A percentile compares a stretch with the other conserved stretches of the same genome.
phyloP scores from a whole-genome alignment of 163 green algal species.

The Prototheca cutis region DNA sequence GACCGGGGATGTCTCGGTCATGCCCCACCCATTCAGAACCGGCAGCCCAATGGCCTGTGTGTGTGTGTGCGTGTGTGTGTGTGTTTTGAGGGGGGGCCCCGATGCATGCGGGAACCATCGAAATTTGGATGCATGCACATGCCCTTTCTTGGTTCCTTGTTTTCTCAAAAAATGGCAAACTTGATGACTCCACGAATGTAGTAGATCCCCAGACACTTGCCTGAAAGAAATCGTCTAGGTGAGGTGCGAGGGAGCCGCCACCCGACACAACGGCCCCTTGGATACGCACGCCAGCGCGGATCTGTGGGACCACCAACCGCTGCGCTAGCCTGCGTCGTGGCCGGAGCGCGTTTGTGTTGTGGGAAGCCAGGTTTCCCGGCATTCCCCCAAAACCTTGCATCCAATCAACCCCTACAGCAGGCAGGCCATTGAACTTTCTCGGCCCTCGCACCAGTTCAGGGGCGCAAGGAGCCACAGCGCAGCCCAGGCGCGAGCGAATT shows the following conservation, averaged over 20 bases:
- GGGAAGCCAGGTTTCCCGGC: too few relatives aligned
- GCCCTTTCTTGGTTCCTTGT: too few relatives aligned
- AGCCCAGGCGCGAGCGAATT: slow-evolving; percentile 14
- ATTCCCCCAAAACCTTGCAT: too few relatives aligned
- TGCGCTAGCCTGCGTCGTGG: slow-evolving; percentile 20
- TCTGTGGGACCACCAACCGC: slow-evolving; percentile 49
- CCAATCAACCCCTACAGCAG: too few relatives aligned
- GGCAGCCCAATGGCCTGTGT: slow-evolving; percentile 45
- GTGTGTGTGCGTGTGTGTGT: neutral
- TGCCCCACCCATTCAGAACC: slow-evolving; percentile 83
- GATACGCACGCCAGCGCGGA: slow-evolving; percentile 63
- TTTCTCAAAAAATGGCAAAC: too few relatives aligned
- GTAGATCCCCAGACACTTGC: too few relatives aligned
- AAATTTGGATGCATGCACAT: too few relatives aligned
- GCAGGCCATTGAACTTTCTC: too few relatives aligned
- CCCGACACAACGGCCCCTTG: slow-evolving; percentile 61
- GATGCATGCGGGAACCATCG: too few relatives aligned
- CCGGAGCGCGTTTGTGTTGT: neutral
- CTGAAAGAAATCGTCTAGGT: slow-evolving; percentile 88
- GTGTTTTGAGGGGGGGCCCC: too few relatives aligned
- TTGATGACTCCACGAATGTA: too few relatives aligned
- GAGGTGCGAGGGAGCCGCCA: slow-evolving; percentile 64
- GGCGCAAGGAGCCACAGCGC: slow-evolving; percentile 6
- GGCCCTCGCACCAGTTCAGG: slow-evolving; percentile 8
- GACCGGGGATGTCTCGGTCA: slow-evolving; percentile 83